Conservation (phyloP, 2,329 filamentous ascomycete species). For the Pyrenochaeta sp. region DNA sequence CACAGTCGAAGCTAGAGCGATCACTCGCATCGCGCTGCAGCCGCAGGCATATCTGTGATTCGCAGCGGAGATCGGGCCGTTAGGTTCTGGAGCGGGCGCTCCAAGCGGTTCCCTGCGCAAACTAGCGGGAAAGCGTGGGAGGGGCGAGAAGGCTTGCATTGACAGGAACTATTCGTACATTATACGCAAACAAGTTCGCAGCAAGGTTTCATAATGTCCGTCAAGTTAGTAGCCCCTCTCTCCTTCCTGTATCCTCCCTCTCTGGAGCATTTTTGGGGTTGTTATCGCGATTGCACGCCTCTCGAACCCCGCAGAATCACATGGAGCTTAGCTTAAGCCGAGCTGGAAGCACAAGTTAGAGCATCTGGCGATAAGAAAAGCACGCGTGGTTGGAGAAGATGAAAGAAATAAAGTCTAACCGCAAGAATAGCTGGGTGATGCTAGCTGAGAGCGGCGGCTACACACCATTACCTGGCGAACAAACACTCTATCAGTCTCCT, state of each 20-base stretch:
- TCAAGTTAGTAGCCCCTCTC: constrained; percentile 48
- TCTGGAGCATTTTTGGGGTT: constrained; percentile 5
- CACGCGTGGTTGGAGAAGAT: constrained; percentile 18
- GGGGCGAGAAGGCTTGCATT: constrained; percentile 31
- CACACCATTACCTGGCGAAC: constrained; percentile 84
- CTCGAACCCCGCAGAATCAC: constrained; percentile 17
- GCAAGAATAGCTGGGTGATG: constrained; percentile 83
- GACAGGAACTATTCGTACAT: constrained; percentile 29
- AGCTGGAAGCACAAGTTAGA: constrained; percentile 1
- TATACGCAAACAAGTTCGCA: constrained; percentile 31
- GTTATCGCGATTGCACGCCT: constrained; percentile 6
- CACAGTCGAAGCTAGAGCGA: constrained; percentile 27
- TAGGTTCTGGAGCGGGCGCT: constrained; percentile 23
- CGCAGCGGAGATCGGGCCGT: constrained; percentile 29
- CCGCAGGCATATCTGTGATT: constrained; percentile 29
- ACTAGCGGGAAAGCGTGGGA: constrained; percentile 8
- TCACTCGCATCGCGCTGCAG: constrained; percentile 32
- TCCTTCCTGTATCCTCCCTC: neutral
- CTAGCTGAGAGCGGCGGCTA: constrained; percentile 76
- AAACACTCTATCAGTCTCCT: constrained; percentile 80
- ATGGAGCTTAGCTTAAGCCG: constrained; percentile 7
- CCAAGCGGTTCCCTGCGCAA: constrained; percentile 27
- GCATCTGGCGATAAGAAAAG: constrained; percentile 8
- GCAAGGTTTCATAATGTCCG: constrained; percentile 44
- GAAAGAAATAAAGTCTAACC: constrained; percentile 43